Evolutionary conservation across 2,329 filamentous ascomycete species (phyloP).

Genomic region (Penicillium brasilianum): DNA sequence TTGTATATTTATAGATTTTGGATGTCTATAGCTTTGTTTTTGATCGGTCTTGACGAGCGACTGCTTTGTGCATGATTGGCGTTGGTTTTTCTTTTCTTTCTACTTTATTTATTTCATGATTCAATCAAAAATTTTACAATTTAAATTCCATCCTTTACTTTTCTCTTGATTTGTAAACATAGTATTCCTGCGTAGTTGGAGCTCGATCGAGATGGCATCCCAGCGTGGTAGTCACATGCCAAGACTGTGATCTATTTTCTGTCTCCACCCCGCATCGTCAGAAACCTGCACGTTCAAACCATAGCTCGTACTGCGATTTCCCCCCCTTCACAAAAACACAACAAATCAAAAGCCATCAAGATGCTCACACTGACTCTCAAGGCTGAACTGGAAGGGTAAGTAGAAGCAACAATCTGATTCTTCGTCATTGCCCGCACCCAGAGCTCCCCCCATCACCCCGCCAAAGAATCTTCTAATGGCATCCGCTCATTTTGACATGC

Average conservation of each 20-base stretch:
- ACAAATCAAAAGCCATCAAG: slow-evolving; percentile 15
- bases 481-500: slow-evolving; percentile 5
- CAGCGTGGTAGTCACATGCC: slow-evolving; percentile 26
- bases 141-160: neutral
- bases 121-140: slow-evolving; percentile 22
- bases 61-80: slow-evolving; percentile 35
- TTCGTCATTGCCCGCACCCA: neutral
- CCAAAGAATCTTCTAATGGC: slow-evolving; percentile 11
- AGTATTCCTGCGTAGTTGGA: neutral
- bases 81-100: slow-evolving; percentile 25
- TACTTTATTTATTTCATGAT: slow-evolving; percentile 14
- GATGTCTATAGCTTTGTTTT: slow-evolving; percentile 31
- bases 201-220: neutral
- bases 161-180: neutral
- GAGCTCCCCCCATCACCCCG: slow-evolving; percentile 18
- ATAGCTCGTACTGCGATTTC: slow-evolving; percentile 12
- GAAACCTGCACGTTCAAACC: slow-evolving; percentile 16
- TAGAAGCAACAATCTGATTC: neutral
- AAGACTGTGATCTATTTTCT: slow-evolving; percentile 30
- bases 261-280: slow-evolving; percentile 34
- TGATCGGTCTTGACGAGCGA: slow-evolving; percentile 24
- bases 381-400: slow-evolving; percentile 47
- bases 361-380: slow-evolving; percentile 49
- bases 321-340: neutral
- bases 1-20: slow-evolving; percentile 21